phyloP scores from a whole-genome alignment of 345 rosid genomes.

The Arabis alpina region DNA sequence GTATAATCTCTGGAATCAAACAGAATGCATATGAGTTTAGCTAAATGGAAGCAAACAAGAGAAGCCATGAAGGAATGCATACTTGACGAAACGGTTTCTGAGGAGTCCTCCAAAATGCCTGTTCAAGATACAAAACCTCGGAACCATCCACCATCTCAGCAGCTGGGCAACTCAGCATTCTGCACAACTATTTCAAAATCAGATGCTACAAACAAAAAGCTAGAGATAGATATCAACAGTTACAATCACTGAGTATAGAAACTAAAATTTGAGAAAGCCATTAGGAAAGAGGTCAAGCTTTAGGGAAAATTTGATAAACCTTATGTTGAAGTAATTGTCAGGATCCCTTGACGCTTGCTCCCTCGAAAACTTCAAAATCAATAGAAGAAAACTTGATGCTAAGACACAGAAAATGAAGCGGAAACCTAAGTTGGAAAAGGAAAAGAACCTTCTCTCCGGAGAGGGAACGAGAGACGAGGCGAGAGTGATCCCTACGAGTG shows the following conservation, averaged over 20 bases:
- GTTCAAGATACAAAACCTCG: conserved; percentile 75
- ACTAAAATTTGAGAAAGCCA: too few species aligned
- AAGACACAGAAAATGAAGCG: neutral
- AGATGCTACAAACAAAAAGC: conserved; percentile 8
- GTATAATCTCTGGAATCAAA: conserved; percentile 67
- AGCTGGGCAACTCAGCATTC: conserved; percentile 80
- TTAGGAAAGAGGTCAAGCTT: too few species aligned
- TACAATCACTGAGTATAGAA: neutral
- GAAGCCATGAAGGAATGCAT: neutral
- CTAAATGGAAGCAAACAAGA: conserved; percentile 10
- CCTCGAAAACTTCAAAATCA: conserved; percentile 59
- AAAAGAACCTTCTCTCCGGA: conserved; percentile 69
- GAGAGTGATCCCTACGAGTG: conserved; percentile 91
- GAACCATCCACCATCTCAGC: conserved; percentile 95
- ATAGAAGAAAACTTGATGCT: neutral
- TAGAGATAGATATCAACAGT: neutral
- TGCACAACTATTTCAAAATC: conserved; percentile 43
- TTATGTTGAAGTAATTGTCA: conserved; percentile 86
- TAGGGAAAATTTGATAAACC: conserved; percentile 46
- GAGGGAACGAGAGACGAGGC: conserved; percentile 76
- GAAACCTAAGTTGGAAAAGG: neutral
- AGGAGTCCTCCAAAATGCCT: conserved; percentile 95
- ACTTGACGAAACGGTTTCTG: conserved; percentile 95
- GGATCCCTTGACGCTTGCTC: conserved; percentile 94
- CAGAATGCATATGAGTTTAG: neutral